Base-by-base conservation (phyloP, 116 monocot species). In the Iris pallida region DNA sequence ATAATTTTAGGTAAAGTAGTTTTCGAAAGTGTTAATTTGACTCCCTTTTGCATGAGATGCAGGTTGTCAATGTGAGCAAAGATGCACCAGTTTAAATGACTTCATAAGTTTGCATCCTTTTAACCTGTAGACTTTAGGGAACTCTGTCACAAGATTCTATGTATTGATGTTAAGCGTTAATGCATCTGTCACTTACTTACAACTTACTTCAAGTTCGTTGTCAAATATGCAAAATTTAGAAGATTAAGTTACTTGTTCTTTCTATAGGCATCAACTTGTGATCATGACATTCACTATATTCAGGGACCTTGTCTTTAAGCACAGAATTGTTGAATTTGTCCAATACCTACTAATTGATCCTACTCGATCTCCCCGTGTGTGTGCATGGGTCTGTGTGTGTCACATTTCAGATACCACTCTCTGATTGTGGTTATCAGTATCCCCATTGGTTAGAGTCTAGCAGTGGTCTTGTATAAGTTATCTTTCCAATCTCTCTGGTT, bases 1-100 rank as follows among this genome's bases (percentile, higher is more conserved):
- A 81, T 98, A 57, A 93, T 98, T 53, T 83, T 98, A 88, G 98
- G 98, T 98, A 92, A 85, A 65, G 80, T 68, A 80, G 59, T 70
- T 77, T 71, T 66, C 73, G 16, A 63, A 14, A 64, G 59, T 73
- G 59, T 72, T 77, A 30, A 61, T 58, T 77, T 71, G 53, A 52
- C 68, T 56, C 47, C 17, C 63, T 71, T 72, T 66, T 76, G 46
- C 62, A 53, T 81, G 68, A 76, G 72, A 48, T 77, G 69, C 72
- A 73, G 65, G 71, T 44, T 66, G 60, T 59, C 52, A 53, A 63
- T 61, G 16, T 63, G 69, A 68, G 45, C 15, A 67, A 46, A 68
- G 45, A 61, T 69, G 10, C 20, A 59, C 68, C 40, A 45, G 16
- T 69, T 42, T 45, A 12, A 17, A 20, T 53, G 43, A 40, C 43